These are phyloP conservation scores for Naganishia friedmannii DNA, from an alignment of 768 basidiomycete genomes.

Conservation along the genomic window DNA sequence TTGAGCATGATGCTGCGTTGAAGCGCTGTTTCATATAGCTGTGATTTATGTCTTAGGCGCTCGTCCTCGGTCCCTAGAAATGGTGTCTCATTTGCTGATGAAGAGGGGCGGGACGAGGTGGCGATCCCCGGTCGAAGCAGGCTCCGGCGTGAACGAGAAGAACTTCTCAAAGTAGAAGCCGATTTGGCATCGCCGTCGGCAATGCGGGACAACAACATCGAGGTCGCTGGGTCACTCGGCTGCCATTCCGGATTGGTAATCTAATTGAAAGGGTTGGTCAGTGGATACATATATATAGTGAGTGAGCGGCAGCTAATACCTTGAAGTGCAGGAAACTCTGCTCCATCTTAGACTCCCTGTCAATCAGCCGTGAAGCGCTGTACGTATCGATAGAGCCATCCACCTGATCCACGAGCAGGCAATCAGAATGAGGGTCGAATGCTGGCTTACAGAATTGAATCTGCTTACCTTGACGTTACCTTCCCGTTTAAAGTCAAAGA, in stretches of 20 bases:
- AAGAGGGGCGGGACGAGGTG: constrained; percentile 55
- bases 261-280: constrained; percentile 39
- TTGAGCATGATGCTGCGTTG: constrained; percentile 32
- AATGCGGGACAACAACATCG: constrained; percentile 81
- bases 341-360: constrained; percentile 97
- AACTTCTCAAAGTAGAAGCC: not conserved
- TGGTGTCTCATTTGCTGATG: constrained; percentile 12
- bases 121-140: not conserved
- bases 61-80: constrained; percentile 32
- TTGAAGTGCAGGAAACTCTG: constrained; percentile 58
- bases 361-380: constrained; percentile 60
- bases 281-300: constrained; percentile 5
- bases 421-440: not conserved
- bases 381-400: constrained; percentile 59
- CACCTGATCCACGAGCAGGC: constrained; percentile 8
- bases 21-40: constrained; percentile 45
- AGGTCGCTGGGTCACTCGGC: constrained; percentile 83
- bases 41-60: constrained; percentile 36
- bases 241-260: constrained; percentile 95
- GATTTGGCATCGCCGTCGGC: constrained; percentile 37
- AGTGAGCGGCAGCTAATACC: constrained; percentile 16
- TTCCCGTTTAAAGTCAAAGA: constrained; percentile 94
- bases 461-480: constrained; percentile 76
- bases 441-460: not conserved
- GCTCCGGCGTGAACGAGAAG: not conserved